Evolutionary conservation across 2,329 filamentous ascomycete genomes (phyloP), one percentile per base, ranked within the genome.

Genomic region (Biscogniauxia mediterranea): DNA sequence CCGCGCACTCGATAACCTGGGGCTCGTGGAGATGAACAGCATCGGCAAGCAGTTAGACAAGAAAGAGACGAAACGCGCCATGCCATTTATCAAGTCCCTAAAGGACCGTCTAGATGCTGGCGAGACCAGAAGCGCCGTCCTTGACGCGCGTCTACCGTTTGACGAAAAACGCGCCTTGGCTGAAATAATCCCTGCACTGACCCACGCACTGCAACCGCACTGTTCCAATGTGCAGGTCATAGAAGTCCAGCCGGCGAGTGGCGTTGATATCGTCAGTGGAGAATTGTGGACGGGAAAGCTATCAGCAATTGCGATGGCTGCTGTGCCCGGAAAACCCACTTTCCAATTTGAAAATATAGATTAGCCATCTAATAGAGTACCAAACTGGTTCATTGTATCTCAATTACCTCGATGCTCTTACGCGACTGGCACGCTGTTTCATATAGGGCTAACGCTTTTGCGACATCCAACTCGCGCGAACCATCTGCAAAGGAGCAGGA

Each of bases 61-160:
- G 81, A 86, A 86, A 61, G 91, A 95, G 79, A 92, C 92, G 84
- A 98, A 98, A 86, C 95, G 95, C 80, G 93, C 93, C 3, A 98
- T 98, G 94, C 94, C 94, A 0, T 98, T 97, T 73, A 89, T 97
- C 56, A 93, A 97, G 79, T 79, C 77, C 7, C 81, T 98, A 62
- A 97, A 97, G 88, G 90, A 86, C 76, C 86, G 91, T 57, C 84
- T 98, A 59, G 82, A 92, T 60, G 81, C 83, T 55, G 89, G 90
- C 63, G 86, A 93, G 77, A 77, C 81, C 17, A 79, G 85, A 1
- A 81, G 84, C 25, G 81, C 78, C 1, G 92, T 97, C 11, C 88
- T 97, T 71, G 88, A 94, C 73, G 85, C 93, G 66, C 91, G 94
- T 78, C 81, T 98, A 64, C 83, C 86, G 1, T 98, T 97, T 76